These are phyloP conservation scores for Medicago arabica DNA, from an alignment of 306 rosid genomes.

Conservation along the genomic window DNA sequence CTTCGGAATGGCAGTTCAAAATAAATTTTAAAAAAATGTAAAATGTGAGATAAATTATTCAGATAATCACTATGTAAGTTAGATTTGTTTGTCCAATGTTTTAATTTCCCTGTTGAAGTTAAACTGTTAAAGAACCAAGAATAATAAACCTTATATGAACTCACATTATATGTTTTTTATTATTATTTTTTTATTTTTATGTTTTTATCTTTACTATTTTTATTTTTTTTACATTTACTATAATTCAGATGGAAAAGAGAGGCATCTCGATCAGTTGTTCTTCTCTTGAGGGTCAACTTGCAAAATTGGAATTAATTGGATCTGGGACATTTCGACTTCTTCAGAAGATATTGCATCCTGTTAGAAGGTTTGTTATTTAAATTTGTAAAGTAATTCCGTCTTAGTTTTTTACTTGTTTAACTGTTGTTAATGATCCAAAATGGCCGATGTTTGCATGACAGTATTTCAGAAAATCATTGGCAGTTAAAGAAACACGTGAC, in stretches of 20 bases:
- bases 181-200: too few relatives aligned
- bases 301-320: slow-evolving; percentile 80
- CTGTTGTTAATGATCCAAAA: slow-evolving; percentile 1
- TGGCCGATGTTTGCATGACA: slow-evolving; percentile 41
- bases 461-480: slow-evolving; percentile 54
- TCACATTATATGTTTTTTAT: neutral
- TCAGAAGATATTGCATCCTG: slow-evolving; percentile 67
- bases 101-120: slow-evolving; percentile 10
- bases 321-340: slow-evolving; percentile 67
- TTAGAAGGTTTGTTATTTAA: slow-evolving; percentile 55
- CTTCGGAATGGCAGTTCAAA: slow-evolving; percentile 1
- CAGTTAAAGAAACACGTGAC: slow-evolving; percentile 48
- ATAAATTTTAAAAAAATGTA: neutral
- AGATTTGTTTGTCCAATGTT: slow-evolving; percentile 28
- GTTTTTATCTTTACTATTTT: too few relatives aligned
- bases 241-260: slow-evolving; percentile 65
- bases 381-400: neutral
- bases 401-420: neutral
- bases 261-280: slow-evolving; percentile 52
- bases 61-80: neutral
- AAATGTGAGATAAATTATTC: slow-evolving; percentile 15
- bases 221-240: too few relatives aligned
- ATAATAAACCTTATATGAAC: neutral
- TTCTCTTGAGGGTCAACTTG: slow-evolving; percentile 86
- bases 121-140: slow-evolving; percentile 10